Percentiles rank a stretch among this genome's conserved stretches.
Evolutionary conservation across 768 basidiomycete genomes (phyloP).

Genomic region (Lactarius indigo): DNA sequence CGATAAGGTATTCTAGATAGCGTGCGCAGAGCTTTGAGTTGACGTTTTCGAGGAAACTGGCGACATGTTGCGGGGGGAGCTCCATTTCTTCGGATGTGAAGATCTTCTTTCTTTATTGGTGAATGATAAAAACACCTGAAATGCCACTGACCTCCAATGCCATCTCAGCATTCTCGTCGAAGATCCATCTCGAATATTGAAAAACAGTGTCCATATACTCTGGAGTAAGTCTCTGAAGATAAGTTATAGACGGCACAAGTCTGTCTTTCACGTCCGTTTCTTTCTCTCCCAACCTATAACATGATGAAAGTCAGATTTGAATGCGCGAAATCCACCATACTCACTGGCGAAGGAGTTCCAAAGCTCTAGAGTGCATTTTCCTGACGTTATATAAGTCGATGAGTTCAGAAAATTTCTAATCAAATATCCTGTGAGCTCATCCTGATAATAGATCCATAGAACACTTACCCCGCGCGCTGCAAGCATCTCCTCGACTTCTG

Average conservation of each 20-base stretch:
- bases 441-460: neutral
- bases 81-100: conserved; percentile 96
- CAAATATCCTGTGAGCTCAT: conserved; percentile 4
- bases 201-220: conserved; percentile 81
- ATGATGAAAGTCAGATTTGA: neutral
- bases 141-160: conserved; percentile 62
- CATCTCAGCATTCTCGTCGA: conserved; percentile 66
- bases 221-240: conserved; percentile 87
- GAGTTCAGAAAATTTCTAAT: conserved; percentile 86
- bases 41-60: conserved; percentile 72
- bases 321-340: conserved; percentile 30
- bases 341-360: conserved; percentile 80
- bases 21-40: conserved; percentile 64
- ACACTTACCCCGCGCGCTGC: conserved; percentile 67
- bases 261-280: conserved; percentile 77
- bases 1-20: conserved; percentile 84
- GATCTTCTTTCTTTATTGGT: conserved; percentile 49
- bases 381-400: conserved; percentile 91
- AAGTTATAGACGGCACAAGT: conserved; percentile 77
- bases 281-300: conserved; percentile 66
- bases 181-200: conserved; percentile 79
- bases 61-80: conserved; percentile 72
- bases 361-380: conserved; percentile 90
- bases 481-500: conserved; percentile 86
- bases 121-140: neutral